These are phyloP conservation scores for Exobasidium cylindrosporum DNA, from an alignment of 1,284 basidiomycete genomes.

Conservation along the genomic window DNA sequence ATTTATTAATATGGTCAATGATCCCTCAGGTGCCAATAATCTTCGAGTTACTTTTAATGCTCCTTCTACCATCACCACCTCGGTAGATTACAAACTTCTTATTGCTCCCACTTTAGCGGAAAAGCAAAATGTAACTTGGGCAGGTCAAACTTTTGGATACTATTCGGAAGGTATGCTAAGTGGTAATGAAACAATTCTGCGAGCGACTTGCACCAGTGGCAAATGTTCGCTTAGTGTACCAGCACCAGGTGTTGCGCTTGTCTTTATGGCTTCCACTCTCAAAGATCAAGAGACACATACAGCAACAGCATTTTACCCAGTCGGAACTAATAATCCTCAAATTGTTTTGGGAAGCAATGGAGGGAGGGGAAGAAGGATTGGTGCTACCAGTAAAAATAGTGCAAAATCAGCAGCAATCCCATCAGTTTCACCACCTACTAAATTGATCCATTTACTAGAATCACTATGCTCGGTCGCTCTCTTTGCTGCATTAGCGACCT, in stretches of 20 bases:
- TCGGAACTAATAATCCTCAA: slow-evolving; percentile 14
- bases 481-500: not conserved
- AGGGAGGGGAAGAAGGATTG: slow-evolving; percentile 2
- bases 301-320: slow-evolving; percentile 13
- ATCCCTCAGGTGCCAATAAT: slow-evolving; percentile 13
- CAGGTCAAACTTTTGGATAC: slow-evolving; percentile 71
- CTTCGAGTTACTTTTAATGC: slow-evolving; percentile 59
- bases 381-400: not conserved
- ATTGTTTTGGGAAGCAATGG: slow-evolving; percentile 10
- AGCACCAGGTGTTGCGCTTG: slow-evolving; percentile 70
- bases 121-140: slow-evolving; percentile 72
- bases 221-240: slow-evolving; percentile 65
- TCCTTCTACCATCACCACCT: slow-evolving; percentile 19
- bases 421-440: not conserved
- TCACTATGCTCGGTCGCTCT: not conserved
- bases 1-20: slow-evolving; percentile 66
- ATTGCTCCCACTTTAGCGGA: slow-evolving; percentile 62
- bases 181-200: slow-evolving; percentile 61
- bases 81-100: slow-evolving; percentile 57
- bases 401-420: not conserved
- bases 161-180: slow-evolving; percentile 66
- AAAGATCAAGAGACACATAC: slow-evolving; percentile 6
- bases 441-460: not conserved
- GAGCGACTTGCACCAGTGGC: slow-evolving; percentile 62
- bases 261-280: slow-evolving; percentile 62